Evolutionary conservation across 768 basidiomycete genomes (phyloP), one percentile per base, ranked within the genome.

Genomic region (Neoboletus magnificus): DNA sequence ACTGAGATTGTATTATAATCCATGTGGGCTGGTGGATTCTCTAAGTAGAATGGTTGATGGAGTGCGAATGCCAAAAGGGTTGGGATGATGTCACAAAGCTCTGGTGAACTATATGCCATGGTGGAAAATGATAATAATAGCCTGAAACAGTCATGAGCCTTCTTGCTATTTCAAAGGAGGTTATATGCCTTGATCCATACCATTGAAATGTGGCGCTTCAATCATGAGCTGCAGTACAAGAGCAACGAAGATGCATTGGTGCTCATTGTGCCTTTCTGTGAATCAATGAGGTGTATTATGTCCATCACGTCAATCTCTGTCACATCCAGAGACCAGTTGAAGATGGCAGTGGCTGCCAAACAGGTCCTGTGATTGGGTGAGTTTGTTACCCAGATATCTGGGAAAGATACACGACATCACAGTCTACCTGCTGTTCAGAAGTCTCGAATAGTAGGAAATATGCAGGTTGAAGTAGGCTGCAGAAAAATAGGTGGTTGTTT

Each of bases 51-150:
- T 4, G 48, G 50, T n/a, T 56, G 20, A 15, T 59, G 29, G 4
- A 63, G 39, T 1, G 62, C 59, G 46, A 75, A 72, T 0, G 76
- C 66, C 12, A 77, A 23, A 3, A 76, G 43, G 1, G 66, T 62
- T 0, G 64, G 58, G 8, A 72, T 53, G 18, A 71, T 50, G 4
- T 50, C 41, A 2, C 30, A n/a, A 3, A 48, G 33, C 0, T 42
- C 11, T 3, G 59, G 25, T 6, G 60, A 65, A 6, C 51, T 27
- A 46, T 71, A 74, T 7, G 55, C 62, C 61, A 72, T 61, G 3
- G 70, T 58, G n/a, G 70, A 53, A n/a, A 74, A 54, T 4, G 65
- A 62, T 20, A 75, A 75, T 3, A 61, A 32, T 16, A 73, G 18
- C 39, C 15, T 54, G 63, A 39, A 51, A 59, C 41, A 48, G 56